Evolutionary conservation across 352 stramenopile genomes (phyloP).

Genomic region (Phytophthora sojae): DNA sequence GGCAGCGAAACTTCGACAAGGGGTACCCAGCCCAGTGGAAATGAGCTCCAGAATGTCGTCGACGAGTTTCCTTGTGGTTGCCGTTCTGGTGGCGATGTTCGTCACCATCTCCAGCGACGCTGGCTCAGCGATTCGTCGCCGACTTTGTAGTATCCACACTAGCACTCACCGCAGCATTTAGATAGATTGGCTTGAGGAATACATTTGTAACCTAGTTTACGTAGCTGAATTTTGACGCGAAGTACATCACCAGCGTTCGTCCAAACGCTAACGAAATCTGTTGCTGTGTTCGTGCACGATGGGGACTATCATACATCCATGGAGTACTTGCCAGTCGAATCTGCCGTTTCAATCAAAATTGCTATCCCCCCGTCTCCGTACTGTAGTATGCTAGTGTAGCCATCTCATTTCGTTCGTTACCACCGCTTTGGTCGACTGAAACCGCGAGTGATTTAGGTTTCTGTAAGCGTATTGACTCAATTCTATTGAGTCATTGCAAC

Average conservation of each 20-base stretch:
- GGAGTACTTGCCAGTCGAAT: too few species aligned
- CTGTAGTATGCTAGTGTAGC: not conserved
- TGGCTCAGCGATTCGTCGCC: constrained; percentile 50
- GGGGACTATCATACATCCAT: too few species aligned
- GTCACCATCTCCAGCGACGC: constrained; percentile 68
- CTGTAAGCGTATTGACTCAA: not conserved
- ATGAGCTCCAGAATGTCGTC: constrained; percentile 27
- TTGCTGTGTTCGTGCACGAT: too few species aligned
- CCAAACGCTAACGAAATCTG: too few species aligned
- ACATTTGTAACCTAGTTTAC: not conserved
- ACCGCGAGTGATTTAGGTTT: not conserved
- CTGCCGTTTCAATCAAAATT: too few species aligned
- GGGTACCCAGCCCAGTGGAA: constrained; percentile 32
- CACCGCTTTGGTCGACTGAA: not conserved
- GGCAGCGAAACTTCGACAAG: constrained; percentile 47
- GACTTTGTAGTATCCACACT: constrained; percentile 21
- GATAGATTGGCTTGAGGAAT: not conserved
- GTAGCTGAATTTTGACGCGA: not conserved
- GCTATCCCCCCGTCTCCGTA: too few species aligned
- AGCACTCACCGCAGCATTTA: constrained; percentile 20
- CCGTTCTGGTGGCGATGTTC: constrained; percentile 48
- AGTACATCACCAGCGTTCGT: too few species aligned
- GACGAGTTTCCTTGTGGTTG: constrained; percentile 50
- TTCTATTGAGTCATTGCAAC: not conserved
- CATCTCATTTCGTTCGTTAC: not conserved